Evolutionary conservation across 1,284 basidiomycete genomes (phyloP), one percentile per base, ranked within the genome.

Genomic region (Sphaerobolus stellatus): DNA sequence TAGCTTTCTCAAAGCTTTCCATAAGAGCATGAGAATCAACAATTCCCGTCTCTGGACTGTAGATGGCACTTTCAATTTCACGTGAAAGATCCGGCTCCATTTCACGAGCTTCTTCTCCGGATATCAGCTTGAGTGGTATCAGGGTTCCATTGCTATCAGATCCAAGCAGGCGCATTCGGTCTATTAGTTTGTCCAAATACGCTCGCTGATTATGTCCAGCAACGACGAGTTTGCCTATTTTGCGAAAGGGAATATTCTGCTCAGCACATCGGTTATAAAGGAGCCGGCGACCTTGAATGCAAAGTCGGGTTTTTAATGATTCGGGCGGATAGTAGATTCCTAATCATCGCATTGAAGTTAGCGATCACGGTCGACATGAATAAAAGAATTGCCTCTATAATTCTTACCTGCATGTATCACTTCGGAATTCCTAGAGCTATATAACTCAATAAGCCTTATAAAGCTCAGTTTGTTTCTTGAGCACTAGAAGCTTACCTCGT

Each of bases 351-450:
- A 8, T 9, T 18, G 6, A 41, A 9, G 22, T 48, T 50, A 22
- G 27, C 49, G 63, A 62, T 54, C 62, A 64, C 18, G 60, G 60
- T 58, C 14, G 18, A 30, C 7, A 47, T 52, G 31, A 52, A n/a
- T n/a, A n/a, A n/a, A n/a, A n/a, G n/a, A n/a, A n/a, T n/a, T n/a
- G 24, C 36, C 52, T 43, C 46, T 51, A 47, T 40, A 43, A 5
- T 4, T 22, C 66, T 53, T 64, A 84, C 91, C 92, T 58, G 92
- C 92, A 72, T 98, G 95, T 41, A 98, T 90, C 14, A 99, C 96
- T 66, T 98, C 96, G 1, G 93, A 96, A 68, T 98, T 98, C 20
- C 96, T 85, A 34, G 94, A 94, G 67, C 92, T 94, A 31, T 53
- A 47, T 36, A 29, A 46, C 18, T 53, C 31, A n/a, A 55, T 46